A percentile compares a stretch with the other conserved stretches of the same genome.
These are phyloP conservation scores for Kwoniella sp. DNA, from an alignment of 768 basidiomycete species.

Conservation along the genomic window DNA sequence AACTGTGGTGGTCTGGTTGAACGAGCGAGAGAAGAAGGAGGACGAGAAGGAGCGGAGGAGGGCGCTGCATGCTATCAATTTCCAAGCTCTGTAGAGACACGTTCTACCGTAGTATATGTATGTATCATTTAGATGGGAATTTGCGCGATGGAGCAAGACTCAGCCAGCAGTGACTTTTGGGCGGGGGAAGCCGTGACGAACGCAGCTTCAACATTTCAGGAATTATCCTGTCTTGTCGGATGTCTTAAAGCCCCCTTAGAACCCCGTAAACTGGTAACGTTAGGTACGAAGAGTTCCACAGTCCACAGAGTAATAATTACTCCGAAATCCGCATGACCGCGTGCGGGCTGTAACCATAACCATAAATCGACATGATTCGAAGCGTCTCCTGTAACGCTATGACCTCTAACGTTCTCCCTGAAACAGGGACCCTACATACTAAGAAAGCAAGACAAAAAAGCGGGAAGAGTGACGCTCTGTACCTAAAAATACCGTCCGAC, in stretches of 20 bases:
- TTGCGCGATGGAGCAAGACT: background rate
- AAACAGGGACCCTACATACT: background rate
- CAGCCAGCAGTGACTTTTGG: too few relatives aligned
- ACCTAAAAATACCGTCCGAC: background rate
- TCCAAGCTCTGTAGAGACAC: conserved; percentile 71
- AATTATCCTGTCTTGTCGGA: background rate
- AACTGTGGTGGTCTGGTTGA: conserved; percentile 79
- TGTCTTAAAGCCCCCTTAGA: background rate
- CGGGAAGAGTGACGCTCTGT: background rate
- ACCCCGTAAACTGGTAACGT: background rate
- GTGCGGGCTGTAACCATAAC: background rate
- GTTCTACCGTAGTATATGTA: background rate
- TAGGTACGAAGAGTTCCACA: background rate
- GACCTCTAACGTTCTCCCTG: background rate
- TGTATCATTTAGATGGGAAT: background rate
- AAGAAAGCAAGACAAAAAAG: background rate
- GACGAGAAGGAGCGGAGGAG: conserved; percentile 88
- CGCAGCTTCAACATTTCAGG: too few relatives aligned
- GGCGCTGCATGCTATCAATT: conserved; percentile 94
- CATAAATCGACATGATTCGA: background rate
- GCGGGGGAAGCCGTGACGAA: too few relatives aligned
- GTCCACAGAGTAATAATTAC: background rate
- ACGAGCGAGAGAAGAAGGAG: conserved; percentile 93
- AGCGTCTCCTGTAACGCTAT: too few relatives aligned
- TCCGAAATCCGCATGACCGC: background rate